These are phyloP conservation scores for Endoconidiophora polonica DNA, from an alignment of 2,329 filamentous ascomycete genomes.

Conservation along the genomic window DNA sequence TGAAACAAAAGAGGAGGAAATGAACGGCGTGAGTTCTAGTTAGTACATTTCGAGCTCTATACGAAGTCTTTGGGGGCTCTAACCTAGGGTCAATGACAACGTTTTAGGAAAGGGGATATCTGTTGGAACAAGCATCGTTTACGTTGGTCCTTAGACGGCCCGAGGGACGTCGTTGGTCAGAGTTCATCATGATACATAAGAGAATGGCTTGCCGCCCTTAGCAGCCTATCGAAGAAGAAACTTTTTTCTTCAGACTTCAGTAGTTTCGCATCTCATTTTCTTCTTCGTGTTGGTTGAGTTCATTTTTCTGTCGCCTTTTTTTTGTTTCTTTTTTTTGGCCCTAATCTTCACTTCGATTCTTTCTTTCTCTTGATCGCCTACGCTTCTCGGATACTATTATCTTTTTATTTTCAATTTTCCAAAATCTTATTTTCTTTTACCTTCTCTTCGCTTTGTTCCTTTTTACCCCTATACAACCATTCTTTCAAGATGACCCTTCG, in stretches of 20 bases:
- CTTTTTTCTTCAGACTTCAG: neutral
- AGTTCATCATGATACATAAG: neutral
- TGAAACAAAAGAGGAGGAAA: too few species aligned
- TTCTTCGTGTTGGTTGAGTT: conserved; percentile 1
- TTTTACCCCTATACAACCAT: neutral
- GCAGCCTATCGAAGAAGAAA: neutral
- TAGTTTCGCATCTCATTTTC: neutral
- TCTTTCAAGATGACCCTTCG: conserved; percentile 6
- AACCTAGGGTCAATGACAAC: too few species aligned
- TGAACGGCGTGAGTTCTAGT: too few species aligned
- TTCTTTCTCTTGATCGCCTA: too few species aligned
- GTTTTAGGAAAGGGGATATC: too few species aligned
- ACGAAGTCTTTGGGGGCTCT: too few species aligned
- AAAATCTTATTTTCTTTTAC: too few species aligned
- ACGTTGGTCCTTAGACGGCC: too few species aligned
- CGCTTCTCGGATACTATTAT: too few species aligned
- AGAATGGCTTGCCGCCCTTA: neutral
- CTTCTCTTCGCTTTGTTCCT: neutral
- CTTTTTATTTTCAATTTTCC: too few species aligned
- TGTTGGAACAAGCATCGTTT: too few species aligned
- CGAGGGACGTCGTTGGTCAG: neutral
- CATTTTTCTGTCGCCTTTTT: neutral
- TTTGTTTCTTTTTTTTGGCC: neutral
- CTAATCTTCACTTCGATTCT: neutral
- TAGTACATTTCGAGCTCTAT: too few species aligned